Conservation (phyloP, 805 yeast genomes). For the Nakazawaea molendinolei region DNA sequence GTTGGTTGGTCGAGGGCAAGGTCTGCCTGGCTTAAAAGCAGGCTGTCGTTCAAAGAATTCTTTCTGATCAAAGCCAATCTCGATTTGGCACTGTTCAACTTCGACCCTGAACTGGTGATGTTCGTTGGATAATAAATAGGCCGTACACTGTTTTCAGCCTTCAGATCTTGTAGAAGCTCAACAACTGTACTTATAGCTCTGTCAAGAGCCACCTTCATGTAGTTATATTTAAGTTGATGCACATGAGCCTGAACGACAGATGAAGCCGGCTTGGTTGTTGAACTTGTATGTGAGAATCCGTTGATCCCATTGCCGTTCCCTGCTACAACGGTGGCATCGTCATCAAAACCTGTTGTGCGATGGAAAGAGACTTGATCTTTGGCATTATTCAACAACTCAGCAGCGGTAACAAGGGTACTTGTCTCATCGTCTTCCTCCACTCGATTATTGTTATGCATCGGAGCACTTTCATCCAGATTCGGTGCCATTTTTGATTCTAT, state of each 20-base stretch:
- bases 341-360: slow-evolving; percentile 21
- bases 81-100: slow-evolving; percentile 42
- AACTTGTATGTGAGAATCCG: no score
- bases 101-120: slow-evolving; percentile 23
- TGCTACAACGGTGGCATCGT: slow-evolving; percentile 13
- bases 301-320: no score
- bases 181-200: slow-evolving; percentile 50
- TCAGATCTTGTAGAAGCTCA: slow-evolving; percentile 43
- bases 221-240: slow-evolving; percentile 72
- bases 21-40: slow-evolving; percentile 13
- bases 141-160: slow-evolving; percentile 48
- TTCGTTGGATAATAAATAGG: slow-evolving; percentile 60
- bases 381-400: slow-evolving; percentile 32
- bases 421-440: slow-evolving; percentile 23
- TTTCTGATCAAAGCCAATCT: slow-evolving; percentile 46
- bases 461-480: slow-evolving; percentile 6
- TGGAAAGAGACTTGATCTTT: slow-evolving; percentile 31
- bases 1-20: slow-evolving; percentile 22
- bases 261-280: no score
- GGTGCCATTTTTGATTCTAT: no score
- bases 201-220: slow-evolving; percentile 58
- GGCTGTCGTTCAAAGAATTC: slow-evolving; percentile 22
- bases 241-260: slow-evolving; percentile 34
- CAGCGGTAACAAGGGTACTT: slow-evolving; percentile 36
- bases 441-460: slow-evolving; percentile 9